These are phyloP conservation scores for Cystobasidium pallidum DNA, from an alignment of 1,284 basidiomycete genomes.

Conservation along the genomic window DNA sequence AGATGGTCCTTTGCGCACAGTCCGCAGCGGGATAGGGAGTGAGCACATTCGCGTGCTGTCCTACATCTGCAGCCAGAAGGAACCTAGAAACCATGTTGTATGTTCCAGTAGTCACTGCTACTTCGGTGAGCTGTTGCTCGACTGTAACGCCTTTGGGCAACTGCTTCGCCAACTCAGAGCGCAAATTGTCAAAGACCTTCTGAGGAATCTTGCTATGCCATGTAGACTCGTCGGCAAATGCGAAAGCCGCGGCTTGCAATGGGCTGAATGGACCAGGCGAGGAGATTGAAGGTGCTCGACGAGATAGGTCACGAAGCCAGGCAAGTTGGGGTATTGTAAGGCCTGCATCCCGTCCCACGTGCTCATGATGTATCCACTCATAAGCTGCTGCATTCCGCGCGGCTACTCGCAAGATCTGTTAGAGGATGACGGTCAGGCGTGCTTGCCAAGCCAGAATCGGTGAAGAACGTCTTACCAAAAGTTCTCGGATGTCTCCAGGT, in stretches of 20 bases:
- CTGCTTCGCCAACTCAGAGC: slow-evolving; percentile 53
- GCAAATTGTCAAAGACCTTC: slow-evolving; percentile 51
- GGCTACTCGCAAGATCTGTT: slow-evolving; percentile 58
- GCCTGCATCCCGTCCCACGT: slow-evolving; percentile 56
- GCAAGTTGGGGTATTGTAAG: slow-evolving; percentile 57
- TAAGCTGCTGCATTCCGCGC: slow-evolving; percentile 58
- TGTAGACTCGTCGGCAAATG: slow-evolving; percentile 58
- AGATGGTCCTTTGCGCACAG: slow-evolving; percentile 47
- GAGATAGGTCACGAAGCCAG: slow-evolving; percentile 55
- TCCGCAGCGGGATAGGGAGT: slow-evolving; percentile 54
- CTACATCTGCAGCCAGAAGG: slow-evolving; percentile 58
- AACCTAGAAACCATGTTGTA: slow-evolving; percentile 61
- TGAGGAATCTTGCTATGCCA: slow-evolving; percentile 54
- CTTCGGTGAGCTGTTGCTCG: slow-evolving; percentile 57
- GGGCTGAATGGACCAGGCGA: slow-evolving; percentile 50
- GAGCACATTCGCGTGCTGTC: slow-evolving; percentile 54
- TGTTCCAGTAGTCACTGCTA: slow-evolving; percentile 56
- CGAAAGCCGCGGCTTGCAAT: slow-evolving; percentile 56
- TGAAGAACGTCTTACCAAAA: slow-evolving; percentile 54
- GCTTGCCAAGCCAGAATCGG: too few species aligned
- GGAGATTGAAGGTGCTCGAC: slow-evolving; percentile 45
- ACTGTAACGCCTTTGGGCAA: slow-evolving; percentile 49
- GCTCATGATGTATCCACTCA: slow-evolving; percentile 58
- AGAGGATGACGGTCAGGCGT: background rate
- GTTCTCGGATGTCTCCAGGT: slow-evolving; percentile 58